Base-by-base conservation (phyloP, 225 moss, liverwort and hornwort species). In the Sphagnum contortum region DNA sequence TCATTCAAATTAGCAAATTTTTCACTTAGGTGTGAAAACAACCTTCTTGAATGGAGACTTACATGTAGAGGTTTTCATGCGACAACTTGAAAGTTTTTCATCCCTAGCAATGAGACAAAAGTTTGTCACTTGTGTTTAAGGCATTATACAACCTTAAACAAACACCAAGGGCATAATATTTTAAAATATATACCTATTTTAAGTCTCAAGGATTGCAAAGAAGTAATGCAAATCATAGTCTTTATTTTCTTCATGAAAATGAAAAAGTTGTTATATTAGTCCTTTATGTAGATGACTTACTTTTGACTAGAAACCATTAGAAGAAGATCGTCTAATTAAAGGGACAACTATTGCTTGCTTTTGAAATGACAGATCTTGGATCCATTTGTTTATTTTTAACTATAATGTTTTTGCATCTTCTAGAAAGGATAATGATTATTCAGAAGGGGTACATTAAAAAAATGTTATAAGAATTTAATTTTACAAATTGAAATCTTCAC, bases 41-140 rank as follows among this genome's bases (percentile, higher is more conserved):
- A 48, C 59, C 2, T 72, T 72, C 64, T 49, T 72, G 2, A 66
- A 72, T 60, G 66, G 72, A 8, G 48, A 48, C n/a, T n/a, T 72
- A 6, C 0, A 51, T 2, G 66, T 66, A 61, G 14, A 60, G 44
- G 44, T 72, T 7, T 72, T 60, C 45, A 59, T 72, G 66, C 6
- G 1, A 2, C 60, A 66, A 52, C 72, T 66, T 45, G 12, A 50
- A 47, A 59, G 60, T 5, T 72, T 49, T 60, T 10, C 5, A 12
- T 3, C 5, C 3, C 8, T 11, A 52, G 59, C 10, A 8, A 60
- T 5, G 45, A 12, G 4, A 9, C 49, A 0, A 6, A 59, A 11
- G 50, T 59, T 0, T 72, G 72, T 54, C 9, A 6, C 5, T 51
- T 55, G 11, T 72, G 47, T 5, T 4, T 45, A 66, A 60, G n/a